Conservation (phyloP, 139 green algal genomes). For the Yamagishiella unicocca region DNA sequence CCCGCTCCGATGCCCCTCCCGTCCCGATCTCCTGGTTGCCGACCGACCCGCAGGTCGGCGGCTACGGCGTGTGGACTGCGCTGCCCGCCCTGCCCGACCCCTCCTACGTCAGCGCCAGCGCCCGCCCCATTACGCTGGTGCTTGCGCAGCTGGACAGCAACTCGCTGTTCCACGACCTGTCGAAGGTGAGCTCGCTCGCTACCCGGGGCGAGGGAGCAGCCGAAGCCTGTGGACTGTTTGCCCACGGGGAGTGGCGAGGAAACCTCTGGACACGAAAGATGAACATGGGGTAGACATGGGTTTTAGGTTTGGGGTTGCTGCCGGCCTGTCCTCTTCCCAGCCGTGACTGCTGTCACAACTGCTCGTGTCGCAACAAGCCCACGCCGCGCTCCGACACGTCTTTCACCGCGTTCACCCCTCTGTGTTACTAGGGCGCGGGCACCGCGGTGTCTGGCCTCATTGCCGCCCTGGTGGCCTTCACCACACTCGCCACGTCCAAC, state of each 20-base stretch:
- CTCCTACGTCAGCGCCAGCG: background rate
- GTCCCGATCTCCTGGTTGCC: background rate
- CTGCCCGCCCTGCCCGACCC: constrained; percentile 66
- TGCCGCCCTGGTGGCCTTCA: constrained; percentile 74
- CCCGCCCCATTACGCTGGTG: constrained; percentile 67
- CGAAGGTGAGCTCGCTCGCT: constrained; percentile 37
- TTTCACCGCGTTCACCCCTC: too few species aligned
- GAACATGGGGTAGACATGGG: too few species aligned
- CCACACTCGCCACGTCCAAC: constrained; percentile 55
- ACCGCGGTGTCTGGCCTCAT: constrained; percentile 78
- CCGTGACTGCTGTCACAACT: too few species aligned
- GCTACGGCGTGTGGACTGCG: constrained; percentile 79
- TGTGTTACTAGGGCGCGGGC: constrained; percentile 77
- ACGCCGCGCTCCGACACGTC: too few species aligned
- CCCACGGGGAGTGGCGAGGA: too few species aligned
- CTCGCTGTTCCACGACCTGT: constrained; percentile 73
- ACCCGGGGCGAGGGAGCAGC: too few species aligned
- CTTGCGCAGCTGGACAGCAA: constrained; percentile 67
- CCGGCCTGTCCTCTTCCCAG: too few species aligned
- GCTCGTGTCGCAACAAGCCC: too few species aligned
- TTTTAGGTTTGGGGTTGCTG: too few species aligned
- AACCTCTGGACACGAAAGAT: too few species aligned
- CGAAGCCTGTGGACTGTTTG: too few species aligned
- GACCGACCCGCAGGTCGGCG: constrained; percentile 63
- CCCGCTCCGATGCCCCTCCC: too few species aligned